Base-by-base conservation (phyloP, 768 basidiomycete species). In the Dendrothele bispora region DNA sequence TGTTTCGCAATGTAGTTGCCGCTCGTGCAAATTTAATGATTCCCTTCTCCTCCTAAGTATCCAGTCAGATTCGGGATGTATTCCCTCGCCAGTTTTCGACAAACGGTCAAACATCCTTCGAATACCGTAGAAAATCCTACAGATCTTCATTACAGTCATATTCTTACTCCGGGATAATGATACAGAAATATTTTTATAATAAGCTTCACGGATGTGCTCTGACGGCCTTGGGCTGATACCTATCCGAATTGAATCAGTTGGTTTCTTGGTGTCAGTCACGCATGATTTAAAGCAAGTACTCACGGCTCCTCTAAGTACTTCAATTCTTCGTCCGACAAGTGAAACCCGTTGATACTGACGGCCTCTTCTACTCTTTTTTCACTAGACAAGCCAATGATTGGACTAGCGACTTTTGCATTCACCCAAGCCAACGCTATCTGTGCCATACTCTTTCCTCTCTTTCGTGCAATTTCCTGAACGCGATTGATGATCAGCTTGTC, bases 381-480 rank as follows among this genome's bases (percentile, higher is more conserved):
- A 38, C 51, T 24, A 17, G 28, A 44, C 32, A 53, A 32, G 39
- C 48, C 48, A 4, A 49, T 35, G 14, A 49, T 49, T 7, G 48
- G 41, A 34, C 48, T 49, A 8, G 48, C n/a, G 4, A 49, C 48
- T 22, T 73, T 74, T 29, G 53, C 39, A 30, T 62, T 41, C 1
- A 58, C 61, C 69, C 61, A 63, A 14, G 61, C 61, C 17, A 60
- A 42, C 1, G 61, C 60, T 28, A 63, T 53, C 36, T 56, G 58
- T 7, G 60, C 52, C 61, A 63, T 63, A 8, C 52, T 56, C 34
- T 51, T 39, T 14, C 55, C 51, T 34, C 50, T 49, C 47, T 56
- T 58, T 40, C 60, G 53, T 3, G 60, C 55, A 10, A 63, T 27
- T 44, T 58, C 59, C 30, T 60, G 52, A 36, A 63, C 53, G 8